Conservation (phyloP, 495 filamentous ascomycete species). For the Apodospora peruviana region DNA sequence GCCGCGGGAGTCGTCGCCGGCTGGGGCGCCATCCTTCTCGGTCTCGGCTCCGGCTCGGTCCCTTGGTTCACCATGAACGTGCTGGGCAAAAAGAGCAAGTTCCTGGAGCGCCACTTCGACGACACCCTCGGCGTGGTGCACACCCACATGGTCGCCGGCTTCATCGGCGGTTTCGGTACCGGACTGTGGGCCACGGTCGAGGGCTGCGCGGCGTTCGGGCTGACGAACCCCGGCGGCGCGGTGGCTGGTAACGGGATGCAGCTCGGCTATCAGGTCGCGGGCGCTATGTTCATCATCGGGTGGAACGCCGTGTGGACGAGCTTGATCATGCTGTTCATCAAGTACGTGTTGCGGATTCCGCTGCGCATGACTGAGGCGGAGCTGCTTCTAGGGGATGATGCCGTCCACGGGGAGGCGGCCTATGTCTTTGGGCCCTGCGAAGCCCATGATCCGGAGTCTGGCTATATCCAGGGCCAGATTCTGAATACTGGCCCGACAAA, state of each 20-base stretch:
- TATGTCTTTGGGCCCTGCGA: slow-evolving; percentile 36
- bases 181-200: slow-evolving; percentile 50
- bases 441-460: slow-evolving; percentile 13
- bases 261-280: slow-evolving; percentile 49
- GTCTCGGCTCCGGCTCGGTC: slow-evolving; percentile 42
- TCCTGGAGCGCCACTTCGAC: slow-evolving; percentile 42
- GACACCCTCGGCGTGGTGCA: slow-evolving; percentile 50
- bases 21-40: slow-evolving; percentile 51
- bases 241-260: slow-evolving; percentile 49
- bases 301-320: slow-evolving; percentile 52
- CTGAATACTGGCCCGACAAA: slow-evolving; percentile 1
- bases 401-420: slow-evolving; percentile 47
- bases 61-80: slow-evolving; percentile 54
- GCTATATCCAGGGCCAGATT: slow-evolving; percentile 13
- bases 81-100: slow-evolving; percentile 34
- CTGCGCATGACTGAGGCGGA: slow-evolving; percentile 44
- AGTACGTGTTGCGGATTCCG: slow-evolving; percentile 46
- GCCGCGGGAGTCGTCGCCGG: slow-evolving; percentile 51
- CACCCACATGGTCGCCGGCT: slow-evolving; percentile 48
- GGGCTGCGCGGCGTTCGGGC: slow-evolving; percentile 44
- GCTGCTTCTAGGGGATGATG: slow-evolving; percentile 45
- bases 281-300: slow-evolving; percentile 51
- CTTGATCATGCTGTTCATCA: slow-evolving; percentile 49
- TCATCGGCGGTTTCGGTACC: slow-evolving; percentile 47
- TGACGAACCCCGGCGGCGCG: slow-evolving; percentile 46